phyloP scores from a whole-genome alignment of 202 grass and related monocot genomes.

The Alloteropsis angusta region DNA sequence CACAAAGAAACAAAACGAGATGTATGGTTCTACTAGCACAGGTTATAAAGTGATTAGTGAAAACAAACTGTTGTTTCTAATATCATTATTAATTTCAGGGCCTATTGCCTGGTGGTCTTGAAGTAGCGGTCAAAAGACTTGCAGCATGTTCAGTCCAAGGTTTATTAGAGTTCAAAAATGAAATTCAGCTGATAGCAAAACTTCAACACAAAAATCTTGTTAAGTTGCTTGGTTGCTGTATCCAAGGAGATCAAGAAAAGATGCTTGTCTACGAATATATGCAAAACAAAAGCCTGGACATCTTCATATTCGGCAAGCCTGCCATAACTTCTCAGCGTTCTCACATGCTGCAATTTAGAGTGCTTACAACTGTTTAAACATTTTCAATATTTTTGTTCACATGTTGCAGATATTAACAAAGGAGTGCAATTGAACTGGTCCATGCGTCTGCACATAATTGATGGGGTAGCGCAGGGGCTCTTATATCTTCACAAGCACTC shows the following conservation, averaged over 20 bases:
- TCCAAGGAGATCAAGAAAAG: slow-evolving; percentile 39
- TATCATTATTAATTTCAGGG: slow-evolving; percentile 36
- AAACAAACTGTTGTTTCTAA: not conserved
- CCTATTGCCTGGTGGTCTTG: slow-evolving; percentile 29
- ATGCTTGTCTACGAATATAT: slow-evolving; percentile 56
- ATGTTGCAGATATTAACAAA: slow-evolving; percentile 27
- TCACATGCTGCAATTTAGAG: not conserved
- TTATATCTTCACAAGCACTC: slow-evolving; percentile 63
- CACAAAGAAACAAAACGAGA: not conserved
- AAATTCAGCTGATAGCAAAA: slow-evolving; percentile 48
- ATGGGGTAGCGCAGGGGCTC: slow-evolving; percentile 55
- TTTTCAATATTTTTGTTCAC: not conserved
- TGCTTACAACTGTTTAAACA: not conserved
- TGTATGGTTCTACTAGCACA: not conserved
- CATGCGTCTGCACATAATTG: slow-evolving; percentile 43
- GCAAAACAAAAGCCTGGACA: slow-evolving; percentile 56
- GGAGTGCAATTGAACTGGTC: slow-evolving; percentile 28
- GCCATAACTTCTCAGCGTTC: not conserved
- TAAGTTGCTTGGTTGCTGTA: slow-evolving; percentile 36
- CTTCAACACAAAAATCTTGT: slow-evolving; percentile 41
- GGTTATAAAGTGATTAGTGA: not conserved
- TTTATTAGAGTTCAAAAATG: slow-evolving; percentile 44
- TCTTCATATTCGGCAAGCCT: slow-evolving; percentile 37
- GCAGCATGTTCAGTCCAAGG: slow-evolving; percentile 36
- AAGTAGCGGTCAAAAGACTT: slow-evolving; percentile 52